These are phyloP conservation scores for Camellia lanceoleosa DNA, from an alignment of 148 eudicot species.

Conservation along the genomic window DNA sequence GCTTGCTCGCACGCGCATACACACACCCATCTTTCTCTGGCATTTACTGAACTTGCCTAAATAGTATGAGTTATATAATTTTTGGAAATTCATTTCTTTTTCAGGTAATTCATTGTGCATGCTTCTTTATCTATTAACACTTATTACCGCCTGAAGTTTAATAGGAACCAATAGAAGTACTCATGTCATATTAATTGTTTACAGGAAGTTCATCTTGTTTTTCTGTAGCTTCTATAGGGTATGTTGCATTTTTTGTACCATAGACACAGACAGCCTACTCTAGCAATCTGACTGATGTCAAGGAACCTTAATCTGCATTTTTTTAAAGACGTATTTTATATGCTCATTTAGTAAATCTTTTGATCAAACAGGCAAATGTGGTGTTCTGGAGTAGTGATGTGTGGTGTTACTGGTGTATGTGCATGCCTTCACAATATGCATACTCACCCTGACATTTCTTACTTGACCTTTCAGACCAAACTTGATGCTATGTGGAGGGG, in stretches of 20 bases:
- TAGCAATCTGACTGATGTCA: background rate
- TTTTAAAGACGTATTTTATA: background rate
- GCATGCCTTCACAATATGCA: no score
- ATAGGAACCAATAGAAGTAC: background rate
- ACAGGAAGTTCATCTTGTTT: no score
- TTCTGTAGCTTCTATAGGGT: no score
- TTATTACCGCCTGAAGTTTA: background rate
- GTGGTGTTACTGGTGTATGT: no score
- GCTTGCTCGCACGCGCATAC: no score
- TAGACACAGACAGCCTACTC: background rate
- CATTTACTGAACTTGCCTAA: background rate
- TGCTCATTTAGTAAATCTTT: background rate
- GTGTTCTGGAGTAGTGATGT: no score
- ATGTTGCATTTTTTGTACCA: background rate
- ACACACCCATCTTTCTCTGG: background rate
- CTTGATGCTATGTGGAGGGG: no score
- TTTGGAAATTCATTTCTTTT: background rate
- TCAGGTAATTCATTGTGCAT: background rate
- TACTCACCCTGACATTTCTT: no score
- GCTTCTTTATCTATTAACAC: background rate
- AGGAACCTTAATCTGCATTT: background rate
- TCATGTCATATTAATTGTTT: background rate
- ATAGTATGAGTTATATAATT: background rate
- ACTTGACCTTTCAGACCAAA: no score
- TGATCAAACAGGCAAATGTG: no score